These are phyloP conservation scores for Gillenia trifoliata DNA, from an alignment of 306 rosid species.

Conservation along the genomic window DNA sequence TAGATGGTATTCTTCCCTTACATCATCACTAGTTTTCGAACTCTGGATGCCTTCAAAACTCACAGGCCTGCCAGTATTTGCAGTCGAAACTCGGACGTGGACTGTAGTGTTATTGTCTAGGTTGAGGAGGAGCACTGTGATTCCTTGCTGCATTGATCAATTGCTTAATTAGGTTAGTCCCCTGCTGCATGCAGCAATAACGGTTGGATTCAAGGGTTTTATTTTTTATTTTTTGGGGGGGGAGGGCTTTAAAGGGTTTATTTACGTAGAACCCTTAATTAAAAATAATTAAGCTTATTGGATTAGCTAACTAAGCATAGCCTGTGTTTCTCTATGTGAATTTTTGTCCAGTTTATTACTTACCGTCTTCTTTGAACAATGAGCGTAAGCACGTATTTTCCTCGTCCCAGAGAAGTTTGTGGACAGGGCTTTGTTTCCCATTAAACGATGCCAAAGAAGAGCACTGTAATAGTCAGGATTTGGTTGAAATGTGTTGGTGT, in stretches of 20 bases:
- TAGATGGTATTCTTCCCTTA: constrained; percentile 65
- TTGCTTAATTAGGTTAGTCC: not conserved
- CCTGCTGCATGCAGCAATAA: too few relatives aligned
- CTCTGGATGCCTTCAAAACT: constrained; percentile 6
- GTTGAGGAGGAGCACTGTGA: constrained; percentile 56
- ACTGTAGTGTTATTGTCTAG: constrained; percentile 42
- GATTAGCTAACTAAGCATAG: not conserved
- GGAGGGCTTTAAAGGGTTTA: too few relatives aligned
- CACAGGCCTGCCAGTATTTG: not conserved
- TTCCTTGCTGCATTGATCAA: constrained; percentile 42
- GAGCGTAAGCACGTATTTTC: constrained; percentile 51
- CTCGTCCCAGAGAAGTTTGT: constrained; percentile 49
- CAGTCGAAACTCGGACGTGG: constrained; percentile 24
- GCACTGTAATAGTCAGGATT: constrained; percentile 75
- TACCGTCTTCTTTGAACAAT: constrained; percentile 56
- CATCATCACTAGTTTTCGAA: constrained; percentile 2
- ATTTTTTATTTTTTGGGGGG: too few relatives aligned
- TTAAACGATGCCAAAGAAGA: constrained; percentile 67
- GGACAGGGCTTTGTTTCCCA: constrained; percentile 54
- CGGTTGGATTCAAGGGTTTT: too few relatives aligned
- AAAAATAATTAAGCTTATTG: not conserved
- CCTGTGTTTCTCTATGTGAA: not conserved
- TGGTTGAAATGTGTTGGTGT: constrained; percentile 39
- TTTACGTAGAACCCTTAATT: too few relatives aligned
- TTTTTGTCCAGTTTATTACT: constrained; percentile 16